These are phyloP conservation scores for Solioccasus polychromus DNA, from an alignment of 768 basidiomycete species.

Conservation along the genomic window DNA sequence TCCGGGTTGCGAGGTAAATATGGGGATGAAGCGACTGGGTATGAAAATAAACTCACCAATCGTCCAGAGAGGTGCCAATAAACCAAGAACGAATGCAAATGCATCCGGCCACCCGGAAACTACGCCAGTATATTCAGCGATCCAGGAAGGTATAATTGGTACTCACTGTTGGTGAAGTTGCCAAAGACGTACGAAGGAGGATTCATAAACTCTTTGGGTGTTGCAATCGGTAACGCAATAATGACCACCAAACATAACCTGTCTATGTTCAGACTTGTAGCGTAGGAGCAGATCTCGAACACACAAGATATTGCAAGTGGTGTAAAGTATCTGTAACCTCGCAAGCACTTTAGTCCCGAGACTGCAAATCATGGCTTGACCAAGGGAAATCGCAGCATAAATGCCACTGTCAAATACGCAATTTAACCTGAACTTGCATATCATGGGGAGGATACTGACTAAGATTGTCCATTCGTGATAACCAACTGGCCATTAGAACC, in stretches of 20 bases:
- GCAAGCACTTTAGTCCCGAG: constrained; percentile 63
- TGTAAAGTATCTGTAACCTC: constrained; percentile 56
- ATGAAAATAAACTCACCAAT: constrained; percentile 30
- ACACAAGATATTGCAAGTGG: constrained; percentile 39
- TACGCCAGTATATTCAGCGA: constrained; percentile 9
- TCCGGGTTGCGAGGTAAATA: no score
- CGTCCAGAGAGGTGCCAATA: constrained; percentile 46
- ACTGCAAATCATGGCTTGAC: constrained; percentile 62
- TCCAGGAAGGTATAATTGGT: neutral
- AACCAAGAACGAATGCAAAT: constrained; percentile 45
- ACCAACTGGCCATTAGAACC: constrained; percentile 36
- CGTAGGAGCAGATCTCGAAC: constrained; percentile 2
- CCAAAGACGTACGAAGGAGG: constrained; percentile 52
- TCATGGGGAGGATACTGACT: constrained; percentile 38
- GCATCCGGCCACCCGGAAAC: constrained; percentile 43
- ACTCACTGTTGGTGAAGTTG: constrained; percentile 54
- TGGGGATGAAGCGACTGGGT: no score
- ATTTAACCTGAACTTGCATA: constrained; percentile 34
- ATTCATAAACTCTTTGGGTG: constrained; percentile 59
- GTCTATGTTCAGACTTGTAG: neutral
- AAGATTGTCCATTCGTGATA: constrained; percentile 39
- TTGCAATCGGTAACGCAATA: constrained; percentile 61
- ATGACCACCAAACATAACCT: constrained; percentile 29
- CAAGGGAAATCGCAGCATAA: constrained; percentile 55
- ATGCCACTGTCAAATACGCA: constrained; percentile 50